Evolutionary conservation across 2,329 filamentous ascomycete species (phyloP).

Genomic region (Scorias spongiosa): DNA sequence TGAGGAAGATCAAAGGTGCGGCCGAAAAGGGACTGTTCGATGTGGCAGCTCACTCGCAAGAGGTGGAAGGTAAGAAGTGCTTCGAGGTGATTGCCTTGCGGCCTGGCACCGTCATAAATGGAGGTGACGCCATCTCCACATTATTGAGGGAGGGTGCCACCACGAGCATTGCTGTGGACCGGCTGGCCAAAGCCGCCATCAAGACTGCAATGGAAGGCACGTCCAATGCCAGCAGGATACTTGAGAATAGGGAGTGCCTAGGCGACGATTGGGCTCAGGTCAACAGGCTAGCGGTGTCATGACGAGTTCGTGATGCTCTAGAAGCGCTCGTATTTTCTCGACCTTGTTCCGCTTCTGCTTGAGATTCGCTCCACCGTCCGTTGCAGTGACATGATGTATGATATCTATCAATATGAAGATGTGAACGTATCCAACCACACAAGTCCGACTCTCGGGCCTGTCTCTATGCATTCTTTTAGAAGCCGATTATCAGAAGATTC

Average conservation of each 20-base stretch:
- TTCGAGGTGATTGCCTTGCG: constrained; percentile 21
- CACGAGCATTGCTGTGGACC: constrained; percentile 17
- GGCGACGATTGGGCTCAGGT: constrained; percentile 21
- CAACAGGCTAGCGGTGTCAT: constrained; percentile 6
- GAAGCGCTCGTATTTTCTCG: too few species aligned
- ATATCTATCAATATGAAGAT: too few species aligned
- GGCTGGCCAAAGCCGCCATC: constrained; percentile 17
- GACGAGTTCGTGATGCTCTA: too few species aligned
- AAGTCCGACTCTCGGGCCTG: too few species aligned
- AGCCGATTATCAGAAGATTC: too few species aligned
- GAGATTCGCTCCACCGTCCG: too few species aligned
- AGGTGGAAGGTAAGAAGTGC: constrained; percentile 16
- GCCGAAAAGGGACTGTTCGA: constrained; percentile 22
- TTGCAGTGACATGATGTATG: too few species aligned
- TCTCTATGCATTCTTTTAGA: too few species aligned
- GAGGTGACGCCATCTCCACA: constrained; percentile 18
- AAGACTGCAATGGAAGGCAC: constrained; percentile 16
- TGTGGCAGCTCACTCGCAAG: constrained; percentile 13
- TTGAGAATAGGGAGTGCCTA: constrained; percentile 22
- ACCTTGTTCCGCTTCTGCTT: too few species aligned
- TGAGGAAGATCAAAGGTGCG: constrained; percentile 22
- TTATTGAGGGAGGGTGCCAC: constrained; percentile 15
- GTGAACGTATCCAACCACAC: too few species aligned
- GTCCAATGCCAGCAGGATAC: constrained; percentile 16
- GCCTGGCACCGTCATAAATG: constrained; percentile 17